These are phyloP conservation scores for Solanum commersonii DNA, from an alignment of 257 asterid species.

Conservation along the genomic window DNA sequence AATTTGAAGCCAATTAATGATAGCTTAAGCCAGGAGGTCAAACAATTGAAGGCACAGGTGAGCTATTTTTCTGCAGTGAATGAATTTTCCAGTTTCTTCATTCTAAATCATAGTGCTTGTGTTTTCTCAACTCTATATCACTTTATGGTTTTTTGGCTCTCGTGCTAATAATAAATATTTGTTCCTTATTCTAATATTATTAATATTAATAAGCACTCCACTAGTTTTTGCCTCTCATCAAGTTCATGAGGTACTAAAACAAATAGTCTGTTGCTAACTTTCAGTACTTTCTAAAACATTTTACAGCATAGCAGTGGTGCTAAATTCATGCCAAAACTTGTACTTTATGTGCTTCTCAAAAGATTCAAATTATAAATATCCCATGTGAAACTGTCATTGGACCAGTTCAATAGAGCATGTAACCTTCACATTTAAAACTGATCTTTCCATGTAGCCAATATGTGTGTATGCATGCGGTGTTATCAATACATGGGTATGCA, in stretches of 20 bases:
- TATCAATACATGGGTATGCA: neutral
- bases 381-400: neutral
- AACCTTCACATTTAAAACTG: neutral
- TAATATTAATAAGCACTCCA: neutral
- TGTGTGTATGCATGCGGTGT: neutral
- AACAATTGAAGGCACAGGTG: slow-evolving; percentile 66
- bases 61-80: neutral
- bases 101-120: neutral
- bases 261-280: neutral
- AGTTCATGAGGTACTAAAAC: neutral
- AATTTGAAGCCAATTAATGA: slow-evolving; percentile 28
- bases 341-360: neutral
- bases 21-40: slow-evolving; percentile 43
- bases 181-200: neutral
- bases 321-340: neutral
- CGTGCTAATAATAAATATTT: neutral
- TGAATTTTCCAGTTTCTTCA: neutral
- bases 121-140: neutral
- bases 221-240: neutral
- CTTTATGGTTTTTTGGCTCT: neutral
- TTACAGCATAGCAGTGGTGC: neutral
- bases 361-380: neutral
- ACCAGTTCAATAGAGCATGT: neutral
- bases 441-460: neutral
- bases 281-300: neutral